Base-by-base conservation (phyloP, 495 filamentous ascomycete genomes). In the Penicillium verhagenii region DNA sequence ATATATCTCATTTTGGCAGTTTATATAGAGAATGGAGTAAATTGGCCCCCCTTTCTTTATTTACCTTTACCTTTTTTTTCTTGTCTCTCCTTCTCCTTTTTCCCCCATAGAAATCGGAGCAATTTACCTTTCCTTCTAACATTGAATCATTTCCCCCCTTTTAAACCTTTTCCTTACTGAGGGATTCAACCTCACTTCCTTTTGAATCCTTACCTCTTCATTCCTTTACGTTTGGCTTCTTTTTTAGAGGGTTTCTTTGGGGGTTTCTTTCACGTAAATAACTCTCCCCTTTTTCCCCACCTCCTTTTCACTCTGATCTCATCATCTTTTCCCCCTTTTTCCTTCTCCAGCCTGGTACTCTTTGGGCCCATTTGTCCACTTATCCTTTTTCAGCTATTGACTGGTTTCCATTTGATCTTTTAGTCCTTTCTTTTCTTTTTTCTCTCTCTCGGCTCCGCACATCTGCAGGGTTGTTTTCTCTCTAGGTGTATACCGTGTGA, bases 381-480 rank as follows among this genome's bases (percentile, higher is more conserved):
- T 64, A 61, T 61, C 61, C 59, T 54, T 54, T 69, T 58, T 54
- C 48, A 63, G 62, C 63, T 66, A 65, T 66, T 64, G 57, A 58
- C 53, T 55, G 35, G 46, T 28, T 9, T 28, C 60, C 47, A 60
- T 58, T 54, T 42, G 50, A 47, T 35, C 49, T 46, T 45, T 43
- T 58, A 52, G 55, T 59, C 57, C 55, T 52, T 59, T 50, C 58
- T 33, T 44, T 48, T 33, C 28, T 44, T 58, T 33, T 52, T 42
- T 39, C 11, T 23, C 18, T 14, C 18, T 24, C 38, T 38, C 37
- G 23, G 8, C 57, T 55, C 52, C 50, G 51, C 35, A 46, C 50
- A 40, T 58, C 24, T 35, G 33, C 33, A 35, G 44, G 54, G 58
- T 39, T 47, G 54, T 57, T 59, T 58, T 49, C 60, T 54, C 57